phyloP scores from a whole-genome alignment of 2,329 filamentous ascomycete species.

The Boeremia exigua region DNA sequence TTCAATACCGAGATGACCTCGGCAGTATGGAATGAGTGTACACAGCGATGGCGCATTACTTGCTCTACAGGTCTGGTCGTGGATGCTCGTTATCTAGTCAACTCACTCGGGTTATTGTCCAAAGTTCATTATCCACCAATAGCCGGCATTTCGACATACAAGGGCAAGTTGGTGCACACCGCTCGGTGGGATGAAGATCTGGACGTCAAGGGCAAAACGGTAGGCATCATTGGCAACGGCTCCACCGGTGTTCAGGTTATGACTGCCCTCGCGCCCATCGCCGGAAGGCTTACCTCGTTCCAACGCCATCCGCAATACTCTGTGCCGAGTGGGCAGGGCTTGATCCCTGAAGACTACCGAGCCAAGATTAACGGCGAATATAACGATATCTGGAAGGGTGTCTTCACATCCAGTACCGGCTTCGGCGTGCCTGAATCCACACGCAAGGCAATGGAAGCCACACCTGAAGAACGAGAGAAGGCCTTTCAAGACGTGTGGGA shows the following conservation, averaged over 20 bases:
- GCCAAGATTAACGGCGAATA: conserved; percentile 43
- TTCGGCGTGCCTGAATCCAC: neutral
- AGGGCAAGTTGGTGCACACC: neutral
- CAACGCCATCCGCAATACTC: conserved; percentile 47
- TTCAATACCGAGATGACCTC: conserved; percentile 50
- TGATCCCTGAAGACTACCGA: conserved; percentile 34
- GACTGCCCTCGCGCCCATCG: conserved; percentile 20
- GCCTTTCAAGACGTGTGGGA: conserved; percentile 17
- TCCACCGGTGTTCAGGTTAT: conserved; percentile 65
- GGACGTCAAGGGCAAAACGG: conserved; percentile 57
- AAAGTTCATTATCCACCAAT: neutral
- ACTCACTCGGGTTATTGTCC: conserved; percentile 14
- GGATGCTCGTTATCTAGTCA: conserved; percentile 17
- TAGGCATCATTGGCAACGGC: conserved; percentile 67
- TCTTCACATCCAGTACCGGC: conserved; percentile 25
- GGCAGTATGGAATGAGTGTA: conserved; percentile 43
- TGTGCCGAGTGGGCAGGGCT: conserved; percentile 59
- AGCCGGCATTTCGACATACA: too few relatives aligned
- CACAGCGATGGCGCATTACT: conserved; percentile 38
- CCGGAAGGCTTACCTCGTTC: conserved; percentile 59
- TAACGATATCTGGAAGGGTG: conserved; percentile 40
- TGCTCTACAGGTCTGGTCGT: conserved; percentile 28
- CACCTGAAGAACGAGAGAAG: conserved; percentile 15
- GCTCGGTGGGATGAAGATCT: conserved; percentile 61
- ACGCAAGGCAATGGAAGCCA: neutral